Evolutionary conservation across 1,139 yeast species (phyloP), one percentile per base, ranked within the genome.

Genomic region (Yamadazyma siamensis): DNA sequence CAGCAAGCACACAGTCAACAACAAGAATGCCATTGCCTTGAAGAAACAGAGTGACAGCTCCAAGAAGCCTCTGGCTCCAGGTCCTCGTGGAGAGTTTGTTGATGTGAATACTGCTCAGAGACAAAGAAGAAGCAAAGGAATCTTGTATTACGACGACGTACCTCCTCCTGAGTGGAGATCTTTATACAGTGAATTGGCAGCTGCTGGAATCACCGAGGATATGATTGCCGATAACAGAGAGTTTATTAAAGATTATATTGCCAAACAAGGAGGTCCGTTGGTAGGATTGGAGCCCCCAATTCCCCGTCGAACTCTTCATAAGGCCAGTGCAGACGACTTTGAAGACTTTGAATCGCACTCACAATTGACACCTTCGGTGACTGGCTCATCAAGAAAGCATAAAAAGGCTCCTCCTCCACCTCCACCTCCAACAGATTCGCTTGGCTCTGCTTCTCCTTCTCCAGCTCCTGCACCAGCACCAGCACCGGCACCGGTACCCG

Each of bases 141-240:
- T 76, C 4, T 61, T 80, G 14, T 84, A 81, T 52, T 84, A 85
- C 50, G 94, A 85, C 49, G 86, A 69, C 41, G 74, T 72, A 29
- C 94, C 95, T 1, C 95, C 95, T 6, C 81, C 84, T 4, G 94
- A 85, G 54, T 86, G 95, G 95, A 59, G 89, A 27, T 67, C 83
- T 2, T 67, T 87, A 34, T 84, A 86, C 43, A 63, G 75, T 5
- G 91, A 83, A 49, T 65, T 87, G 34, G 94, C 80, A 22, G 67
- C 75, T 13, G 83, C 84, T 32, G 96, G 95, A 0, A 86, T 87
- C 35, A 60, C 88, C 0, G 94, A 86, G 49, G 95, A 86, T 46
- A 83, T 84, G 89, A 85, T 87, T 55, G 94, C 91, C 1, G 94
- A 84, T 38, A 84, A 85, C 50, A 68, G 88, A 39, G 85, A 82